Percentiles rank a stretch among this genome's conserved stretches.
Conservation (phyloP, 2,329 filamentous ascomycete genomes). For the Pseudogymnoascus sp. region DNA sequence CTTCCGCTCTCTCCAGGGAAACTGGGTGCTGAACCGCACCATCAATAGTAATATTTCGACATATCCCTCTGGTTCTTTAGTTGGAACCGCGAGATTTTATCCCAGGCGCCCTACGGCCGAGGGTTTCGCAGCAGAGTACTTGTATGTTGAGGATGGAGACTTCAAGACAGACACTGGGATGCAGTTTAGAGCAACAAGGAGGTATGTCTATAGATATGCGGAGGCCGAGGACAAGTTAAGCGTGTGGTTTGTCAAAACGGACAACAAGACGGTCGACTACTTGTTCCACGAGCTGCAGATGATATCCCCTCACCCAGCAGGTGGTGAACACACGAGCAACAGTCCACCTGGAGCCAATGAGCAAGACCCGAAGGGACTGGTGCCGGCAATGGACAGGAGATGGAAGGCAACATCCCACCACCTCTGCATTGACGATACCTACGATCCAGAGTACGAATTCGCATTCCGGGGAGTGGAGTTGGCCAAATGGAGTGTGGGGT, state of each 20-base stretch:
- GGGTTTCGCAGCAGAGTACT: conserved; percentile 44
- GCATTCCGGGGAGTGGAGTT: conserved; percentile 50
- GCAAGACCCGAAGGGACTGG: neutral
- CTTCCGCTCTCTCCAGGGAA: conserved; percentile 63
- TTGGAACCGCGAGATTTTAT: conserved; percentile 57
- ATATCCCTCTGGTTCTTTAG: conserved; percentile 57
- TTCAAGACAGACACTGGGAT: conserved; percentile 53
- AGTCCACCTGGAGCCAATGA: neutral
- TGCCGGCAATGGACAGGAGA: neutral
- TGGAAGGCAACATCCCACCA: conserved; percentile 62
- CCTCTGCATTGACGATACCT: conserved; percentile 63
- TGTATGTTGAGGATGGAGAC: conserved; percentile 61
- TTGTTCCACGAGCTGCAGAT: conserved; percentile 71
- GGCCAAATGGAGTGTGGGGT: conserved; percentile 50
- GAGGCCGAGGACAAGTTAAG: conserved; percentile 52
- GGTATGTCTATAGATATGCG: conserved; percentile 67
- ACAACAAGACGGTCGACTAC: conserved; percentile 57
- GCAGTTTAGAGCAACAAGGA: conserved; percentile 42
- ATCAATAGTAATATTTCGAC: conserved; percentile 46
- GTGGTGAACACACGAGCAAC: conserved; percentile 7
- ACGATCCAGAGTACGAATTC: conserved; percentile 64
- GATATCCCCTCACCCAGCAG: conserved; percentile 29
- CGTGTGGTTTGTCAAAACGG: conserved; percentile 65
- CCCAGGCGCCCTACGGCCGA: conserved; percentile 50
- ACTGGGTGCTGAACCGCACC: conserved; percentile 56